Base-by-base conservation (phyloP, 805 yeast genomes). In the Candida nemodendra region DNA sequence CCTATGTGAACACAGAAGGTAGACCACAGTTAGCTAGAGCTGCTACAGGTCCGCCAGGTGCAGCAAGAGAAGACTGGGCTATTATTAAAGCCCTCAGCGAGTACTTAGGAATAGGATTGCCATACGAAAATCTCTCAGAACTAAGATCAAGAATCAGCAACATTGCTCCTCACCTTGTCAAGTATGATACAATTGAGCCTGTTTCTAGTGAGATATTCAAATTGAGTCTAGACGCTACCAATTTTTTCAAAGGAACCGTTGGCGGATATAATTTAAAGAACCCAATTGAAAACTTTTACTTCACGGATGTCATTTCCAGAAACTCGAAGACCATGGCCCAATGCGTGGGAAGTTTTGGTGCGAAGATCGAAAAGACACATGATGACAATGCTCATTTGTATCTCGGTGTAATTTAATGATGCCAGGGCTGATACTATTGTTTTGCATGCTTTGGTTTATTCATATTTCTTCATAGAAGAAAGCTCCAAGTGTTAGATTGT, bases 11-110 rank as follows among this genome's bases (percentile, higher is more conserved):
- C 68, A 87, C 95, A 26, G 95, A 87, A 68, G 95, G 95, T 53
- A 79, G 95, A 61, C 79, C 87, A 9, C 95, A 86, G 69, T 64
- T 72, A 41, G 83, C 95, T 3, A 76, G 91, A 48, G 95, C 95
- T 30, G 93, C 95, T 28, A 80, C 86, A 19, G 84, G 81, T 45
- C 82, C 93, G 6, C 95, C 95, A 32, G 95, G 93, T 19, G 84
- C 76, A 33, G 93, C 95, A 30, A 81, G 95, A 62, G 95, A 86
- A 64, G 95, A 87, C 66, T 86, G 95, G 95, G 81, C 81, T 68
- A 83, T 86, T 46, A 62, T 87, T 51, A 78, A 90, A 65, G 95
- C 95, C 2, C 72, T 84, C 42, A 78, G 86, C 39, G 95, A 87
- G 63, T 84, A 82, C 60, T 65, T 87, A 48, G 81, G 79, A 35